Evolutionary conservation across 306 rosid species (phyloP), one percentile per base, ranked within the genome.

Genomic region (Acacia acuminata): DNA sequence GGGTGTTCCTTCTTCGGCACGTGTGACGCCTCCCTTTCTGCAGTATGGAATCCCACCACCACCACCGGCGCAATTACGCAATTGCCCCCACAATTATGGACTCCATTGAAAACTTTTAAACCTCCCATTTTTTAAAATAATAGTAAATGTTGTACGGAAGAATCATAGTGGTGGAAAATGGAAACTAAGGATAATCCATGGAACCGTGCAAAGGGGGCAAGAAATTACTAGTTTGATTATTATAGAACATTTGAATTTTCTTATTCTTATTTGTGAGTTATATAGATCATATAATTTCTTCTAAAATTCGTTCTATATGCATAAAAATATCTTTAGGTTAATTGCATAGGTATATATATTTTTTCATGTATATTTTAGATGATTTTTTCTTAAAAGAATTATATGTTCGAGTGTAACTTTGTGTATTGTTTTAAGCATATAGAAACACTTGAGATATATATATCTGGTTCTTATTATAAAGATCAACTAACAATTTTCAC

Each of bases 381-480:
- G 27, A 27, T 27, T 27, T 27, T 27, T 27, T 0, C 1, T 27
- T 27, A 27, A 27, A 27, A 27, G 27, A 27, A 27, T 27, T 0
- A 27, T 27, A 27, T n/a, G 10, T 22, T 58, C 1, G 8, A 9
- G 32, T 24, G 34, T 24, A 60, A 22, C 15, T 24, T 24, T 61
- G 0, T 24, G 17, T 4, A 10, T 25, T 69, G 78, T 84, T 48
- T 73, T 73, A 7, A 64, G 74, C 80, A 87, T 95, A 96, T 92
- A 93, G 94, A 93, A 88, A 89, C 88, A 83, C 86, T 72, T 79
- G 79, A 1, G 32, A 30, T 30, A 30, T 30, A 30, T 30, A 27
- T 27, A 27, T 27, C 27, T 27, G 27, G 1, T 27, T 1, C 1
- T 27, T 27, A 27, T 27, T 27, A 27, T 27, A 27, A 27, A 27